Base-by-base conservation (phyloP, 345 rosid species). In the Brassica carinata region DNA sequence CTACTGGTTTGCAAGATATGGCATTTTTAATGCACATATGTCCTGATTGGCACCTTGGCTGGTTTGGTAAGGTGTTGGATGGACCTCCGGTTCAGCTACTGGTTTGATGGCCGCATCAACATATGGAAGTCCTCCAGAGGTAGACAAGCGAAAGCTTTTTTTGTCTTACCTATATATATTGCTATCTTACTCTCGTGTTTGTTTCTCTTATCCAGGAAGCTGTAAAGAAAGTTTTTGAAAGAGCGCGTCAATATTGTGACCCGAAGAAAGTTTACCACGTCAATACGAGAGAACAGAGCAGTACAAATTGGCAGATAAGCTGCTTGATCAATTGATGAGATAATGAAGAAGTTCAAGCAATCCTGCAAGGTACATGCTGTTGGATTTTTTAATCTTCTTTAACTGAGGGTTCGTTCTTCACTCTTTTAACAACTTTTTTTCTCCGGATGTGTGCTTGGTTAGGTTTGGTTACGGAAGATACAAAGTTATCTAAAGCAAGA, bases 71-170 rank as follows among this genome's bases (percentile, higher is more conserved):
- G 23, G 23, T 19, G 23, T 19, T 19, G 23, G 23, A 19, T 19
- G 23, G 23, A 19, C 23, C 23, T 19, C 23, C 23, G 23, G 23
- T 19, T 19, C 23, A 19, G 23, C 23, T 19, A 19, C 23, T 19
- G 23, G 23, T 19, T 19, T 19, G 23, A 19, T 19, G 23, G 23
- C 23, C 23, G 23, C 23, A 19, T 19, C 23, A 19, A 19, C 23
- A 79, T 89, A 91, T 82, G 99, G 99, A 81, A 90, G 84, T 86
- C 97, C 98, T 48, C 95, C 93, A 5, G 91, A 96, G 99, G 98
- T 96, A 85, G 36, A 73, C 33, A 30, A 27, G 45, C 13, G 4
- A 68, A 73, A 59, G 65, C 34, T 51, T 67, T 15, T 38, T 59
- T 15, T 65, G 33, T 67, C 26, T 74, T 26, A 63, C 43, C 74